Evolutionary conservation across 495 filamentous ascomycete genomes (phyloP), one percentile per base, ranked within the genome.

Genomic region (Penicillium maclennaniae): DNA sequence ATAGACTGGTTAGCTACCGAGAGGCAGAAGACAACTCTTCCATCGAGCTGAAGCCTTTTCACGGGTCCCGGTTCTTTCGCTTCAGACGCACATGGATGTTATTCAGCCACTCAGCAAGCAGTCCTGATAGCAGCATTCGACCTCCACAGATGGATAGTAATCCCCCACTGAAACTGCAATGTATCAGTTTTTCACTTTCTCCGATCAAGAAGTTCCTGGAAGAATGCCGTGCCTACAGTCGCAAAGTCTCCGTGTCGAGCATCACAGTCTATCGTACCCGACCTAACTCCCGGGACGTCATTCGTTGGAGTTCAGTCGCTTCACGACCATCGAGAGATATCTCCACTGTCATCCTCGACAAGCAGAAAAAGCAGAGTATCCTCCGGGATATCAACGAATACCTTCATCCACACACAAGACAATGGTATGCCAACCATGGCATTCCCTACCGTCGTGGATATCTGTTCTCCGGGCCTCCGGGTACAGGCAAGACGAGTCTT

Each of bases 331-430:
- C 83, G 1, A 69, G 89, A 41, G 83, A 87, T 7, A 34, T 34
- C 31, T 78, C 80, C 5, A 95, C 90, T 0, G 89, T 95, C 0
- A 83, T 92, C 2, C 73, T 96, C 14, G 89, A 93, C 51, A 75
- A 79, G 25, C 65, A 73, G 31, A 80, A 89, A 63, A 65, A 65
- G 39, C 26, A 47, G 4, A 10, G 10, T 4, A 27, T 63, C 14
- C 7, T 63, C 3, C 28, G 50, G 20, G 58, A 65, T 49, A 47
- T 56, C 25, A 15, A 54, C 17, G 38, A 49, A 6, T 64, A 50
- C 43, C 52, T 64, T 7, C 34, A 54, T 41, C 57, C 51, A 16
- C 6, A 31, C 10, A 55, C 53, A 10, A 17, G 38, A 37, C 31
- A 46, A 10, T 77, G 62, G 64, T 77, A 76, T 51, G 47, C 53